Conservation (phyloP, 371 early-diverging fungal species). For the Apophysomyces ossiformis region DNA sequence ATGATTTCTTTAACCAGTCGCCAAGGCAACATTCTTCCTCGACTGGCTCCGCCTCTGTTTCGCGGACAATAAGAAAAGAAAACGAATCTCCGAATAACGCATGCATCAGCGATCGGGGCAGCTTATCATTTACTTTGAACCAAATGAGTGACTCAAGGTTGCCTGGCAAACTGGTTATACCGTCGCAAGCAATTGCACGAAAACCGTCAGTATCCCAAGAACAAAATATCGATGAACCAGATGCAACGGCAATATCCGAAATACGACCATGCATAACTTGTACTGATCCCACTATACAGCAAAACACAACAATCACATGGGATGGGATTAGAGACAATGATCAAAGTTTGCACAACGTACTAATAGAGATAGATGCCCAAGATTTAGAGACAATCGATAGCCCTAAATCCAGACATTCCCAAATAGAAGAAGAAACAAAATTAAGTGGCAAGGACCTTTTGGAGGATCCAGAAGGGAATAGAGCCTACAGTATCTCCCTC, state of each 20-base stretch:
- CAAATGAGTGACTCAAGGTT: background rate
- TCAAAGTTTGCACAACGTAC: background rate
- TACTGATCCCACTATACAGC: too few species aligned
- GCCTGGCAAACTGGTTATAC: background rate
- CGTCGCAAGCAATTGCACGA: background rate
- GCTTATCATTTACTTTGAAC: background rate
- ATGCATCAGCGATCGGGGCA: background rate
- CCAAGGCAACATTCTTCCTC: background rate
- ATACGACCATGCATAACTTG: background rate
- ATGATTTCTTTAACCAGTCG: conserved; percentile 3
- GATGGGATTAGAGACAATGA: too few species aligned
- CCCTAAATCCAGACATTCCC: background rate
- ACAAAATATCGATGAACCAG: background rate
- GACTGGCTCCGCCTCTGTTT: background rate
- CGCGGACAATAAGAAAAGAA: background rate
- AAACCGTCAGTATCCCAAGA: background rate
- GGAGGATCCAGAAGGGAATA: background rate
- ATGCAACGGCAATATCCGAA: background rate
- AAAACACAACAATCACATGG: too few species aligned
- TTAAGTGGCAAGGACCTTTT: background rate
- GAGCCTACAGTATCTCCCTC: background rate
- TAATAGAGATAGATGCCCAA: background rate
- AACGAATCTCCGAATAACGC: too few species aligned
- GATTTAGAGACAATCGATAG: background rate
- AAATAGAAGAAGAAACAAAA: background rate